These are phyloP conservation scores for Starmerella geochares DNA, from an alignment of 805 yeast species.

Conservation along the genomic window DNA sequence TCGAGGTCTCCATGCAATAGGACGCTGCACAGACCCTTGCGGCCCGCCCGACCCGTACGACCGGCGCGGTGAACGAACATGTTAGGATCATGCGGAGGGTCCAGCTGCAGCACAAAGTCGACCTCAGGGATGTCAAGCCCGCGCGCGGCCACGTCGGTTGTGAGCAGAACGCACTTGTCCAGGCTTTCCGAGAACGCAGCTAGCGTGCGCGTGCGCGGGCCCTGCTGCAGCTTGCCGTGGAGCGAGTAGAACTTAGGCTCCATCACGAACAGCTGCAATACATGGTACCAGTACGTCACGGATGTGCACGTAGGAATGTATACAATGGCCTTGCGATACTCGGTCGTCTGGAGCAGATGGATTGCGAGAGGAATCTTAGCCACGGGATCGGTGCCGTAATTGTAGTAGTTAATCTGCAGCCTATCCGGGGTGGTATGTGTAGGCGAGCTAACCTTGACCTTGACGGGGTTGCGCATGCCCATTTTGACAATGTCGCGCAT, in stretches of 20 bases:
- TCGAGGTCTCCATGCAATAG: slow-evolving; percentile 68
- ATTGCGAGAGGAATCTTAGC: slow-evolving; percentile 52
- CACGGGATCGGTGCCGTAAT: slow-evolving; percentile 50
- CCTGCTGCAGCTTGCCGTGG: slow-evolving; percentile 84
- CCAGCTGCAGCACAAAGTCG: slow-evolving; percentile 84
- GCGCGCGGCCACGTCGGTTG: slow-evolving; percentile 98
- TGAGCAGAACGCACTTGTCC: slow-evolving; percentile 55
- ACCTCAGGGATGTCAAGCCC: slow-evolving; percentile 94
- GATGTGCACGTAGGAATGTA: slow-evolving; percentile 85
- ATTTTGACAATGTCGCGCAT: slow-evolving; percentile 69
- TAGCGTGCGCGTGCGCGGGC: slow-evolving; percentile 65
- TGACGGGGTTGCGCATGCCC: slow-evolving; percentile 89
- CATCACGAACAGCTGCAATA: slow-evolving; percentile 14
- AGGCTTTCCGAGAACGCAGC: slow-evolving; percentile 42
- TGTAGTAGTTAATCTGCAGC: slow-evolving; percentile 40
- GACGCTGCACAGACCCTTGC: slow-evolving; percentile 66
- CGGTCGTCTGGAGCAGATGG: slow-evolving; percentile 42
- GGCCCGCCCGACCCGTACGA: slow-evolving; percentile 87
- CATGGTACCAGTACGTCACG: slow-evolving; percentile 54
- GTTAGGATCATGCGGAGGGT: slow-evolving; percentile 90
- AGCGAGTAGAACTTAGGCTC: slow-evolving; percentile 48
- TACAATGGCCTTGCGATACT: slow-evolving; percentile 72
- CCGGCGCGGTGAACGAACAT: slow-evolving; percentile 90
- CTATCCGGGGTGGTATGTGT: slow-evolving; percentile 42
- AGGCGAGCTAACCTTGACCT: slow-evolving; percentile 53